phyloP scores from a whole-genome alignment of 768 basidiomycete genomes.

The Tulasnella sp. region DNA sequence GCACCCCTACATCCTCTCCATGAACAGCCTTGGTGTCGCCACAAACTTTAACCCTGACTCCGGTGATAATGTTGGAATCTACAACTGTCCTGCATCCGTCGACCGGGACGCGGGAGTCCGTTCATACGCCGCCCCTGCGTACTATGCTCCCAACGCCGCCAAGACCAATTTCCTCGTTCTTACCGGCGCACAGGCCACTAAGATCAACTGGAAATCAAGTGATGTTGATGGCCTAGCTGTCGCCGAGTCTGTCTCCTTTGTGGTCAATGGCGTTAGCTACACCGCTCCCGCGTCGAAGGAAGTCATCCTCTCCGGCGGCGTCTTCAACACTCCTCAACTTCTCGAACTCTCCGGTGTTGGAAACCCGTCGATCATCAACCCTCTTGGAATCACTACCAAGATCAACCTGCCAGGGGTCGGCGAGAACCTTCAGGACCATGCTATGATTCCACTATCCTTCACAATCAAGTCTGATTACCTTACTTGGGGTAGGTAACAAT shows the following conservation, averaged over 20 bases:
- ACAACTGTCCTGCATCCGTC: constrained; percentile 24
- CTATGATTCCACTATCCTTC: constrained; percentile 4
- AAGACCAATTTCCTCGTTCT: constrained; percentile 18
- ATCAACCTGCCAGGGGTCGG: constrained; percentile 67
- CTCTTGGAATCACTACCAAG: constrained; percentile 47
- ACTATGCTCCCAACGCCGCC: neutral
- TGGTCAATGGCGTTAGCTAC: constrained; percentile 37
- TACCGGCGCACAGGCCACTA: neutral
- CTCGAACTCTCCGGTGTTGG: constrained; percentile 71
- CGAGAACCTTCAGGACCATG: constrained; percentile 25
- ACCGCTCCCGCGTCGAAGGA: constrained; percentile 47
- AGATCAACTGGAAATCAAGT: neutral
- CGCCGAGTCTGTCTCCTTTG: constrained; percentile 51
- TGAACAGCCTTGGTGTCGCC: neutral
- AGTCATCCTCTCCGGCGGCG: constrained; percentile 47
- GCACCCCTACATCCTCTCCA: constrained; percentile 21
- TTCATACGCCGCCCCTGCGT: constrained; percentile 15
- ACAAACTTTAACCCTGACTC: constrained; percentile 21
- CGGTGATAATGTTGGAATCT: constrained; percentile 28
- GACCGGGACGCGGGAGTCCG: constrained; percentile 9
- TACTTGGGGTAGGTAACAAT: neutral
- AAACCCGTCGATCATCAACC: constrained; percentile 46
- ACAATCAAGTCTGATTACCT: constrained; percentile 6
- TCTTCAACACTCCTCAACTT: constrained; percentile 49
- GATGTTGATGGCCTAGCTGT: neutral